Evolutionary conservation across 306 rosid species (phyloP), one percentile per base, ranked within the genome.

Genomic region (Dalbergia oliveri): DNA sequence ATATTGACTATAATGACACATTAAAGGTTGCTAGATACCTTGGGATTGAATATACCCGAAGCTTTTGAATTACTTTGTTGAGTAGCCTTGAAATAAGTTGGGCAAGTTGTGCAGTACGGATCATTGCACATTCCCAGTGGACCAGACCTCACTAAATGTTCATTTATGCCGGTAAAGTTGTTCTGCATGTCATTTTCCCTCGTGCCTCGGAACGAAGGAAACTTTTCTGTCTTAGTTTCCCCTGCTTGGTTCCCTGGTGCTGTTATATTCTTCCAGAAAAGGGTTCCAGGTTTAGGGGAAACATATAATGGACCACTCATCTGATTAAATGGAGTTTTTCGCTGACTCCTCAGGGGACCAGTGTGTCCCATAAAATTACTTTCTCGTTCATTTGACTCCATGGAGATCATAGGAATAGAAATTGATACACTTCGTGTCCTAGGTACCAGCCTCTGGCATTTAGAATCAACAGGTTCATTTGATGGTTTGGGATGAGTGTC

Each of bases 91-190:
- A 83, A 78, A 78, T 76, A 86, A 70, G 94, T 87, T 59, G 98
- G 98, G 86, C 98, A 94, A 64, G 88, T 88, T 11, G 93, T 92
- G 80, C 98, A 94, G 73, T 88, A 94, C 21, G 98, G 97, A 87
- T 94, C 98, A 77, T 85, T 88, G 77, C 98, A 94, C 97, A 89
- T 84, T 67, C 98, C 98, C 84, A 94, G 64, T 66, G 75, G 97
- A 77, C 98, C 98, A 75, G 98, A 94, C 87, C 89, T 90, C 63
- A 89, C 76, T 65, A 94, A 87, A 73, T 90, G 97, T 75, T 92
- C 97, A 67, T 90, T 94, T 79, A 73, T 87, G n/a, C 66, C 74
- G 34, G 80, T 77, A 82, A 83, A 76, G 74, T 78, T 84, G 19
- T 81, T 53, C 53, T 43, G 81, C 90, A 87, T 81, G 68, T 82